Conservation (phyloP, 345 rosid genomes). For the Kernera saxatilis region DNA sequence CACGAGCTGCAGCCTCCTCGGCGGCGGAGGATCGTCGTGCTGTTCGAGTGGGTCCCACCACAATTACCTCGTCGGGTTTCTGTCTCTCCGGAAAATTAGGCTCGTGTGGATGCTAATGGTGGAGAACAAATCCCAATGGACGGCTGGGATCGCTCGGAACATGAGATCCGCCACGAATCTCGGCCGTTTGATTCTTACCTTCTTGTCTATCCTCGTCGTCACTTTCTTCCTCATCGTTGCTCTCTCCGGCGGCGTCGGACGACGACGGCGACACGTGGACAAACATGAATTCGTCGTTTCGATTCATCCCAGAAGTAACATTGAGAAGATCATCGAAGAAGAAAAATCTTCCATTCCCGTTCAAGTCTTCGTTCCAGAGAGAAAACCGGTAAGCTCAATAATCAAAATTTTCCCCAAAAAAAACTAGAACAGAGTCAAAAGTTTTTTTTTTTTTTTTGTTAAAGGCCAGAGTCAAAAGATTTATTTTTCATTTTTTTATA, state of each 20-base stretch:
- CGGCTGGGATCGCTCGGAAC: constrained; percentile 36
- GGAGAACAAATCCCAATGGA: constrained; percentile 41
- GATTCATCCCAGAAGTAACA: constrained; percentile 24
- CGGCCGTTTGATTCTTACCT: constrained; percentile 39
- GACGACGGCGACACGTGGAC: constrained; percentile 1
- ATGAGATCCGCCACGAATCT: constrained; percentile 47
- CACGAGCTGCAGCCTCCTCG: constrained; percentile 18
- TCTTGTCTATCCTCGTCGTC: constrained; percentile 42
- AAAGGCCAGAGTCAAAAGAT: not conserved
- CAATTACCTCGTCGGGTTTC: not conserved
- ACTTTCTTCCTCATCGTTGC: constrained; percentile 45
- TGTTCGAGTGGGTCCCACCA: constrained; percentile 25
- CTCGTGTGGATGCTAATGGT: constrained; percentile 38
- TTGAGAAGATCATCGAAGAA: constrained; percentile 18
- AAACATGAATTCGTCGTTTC: constrained; percentile 23
- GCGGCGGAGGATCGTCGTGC: constrained; percentile 3
- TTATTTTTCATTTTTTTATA: no score
- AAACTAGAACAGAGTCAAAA: not conserved
- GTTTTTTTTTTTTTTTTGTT: not conserved
- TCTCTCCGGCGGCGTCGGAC: constrained; percentile 23
- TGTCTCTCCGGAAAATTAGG: constrained; percentile 15
- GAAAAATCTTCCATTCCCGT: constrained; percentile 5
- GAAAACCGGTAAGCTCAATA: constrained; percentile 1
- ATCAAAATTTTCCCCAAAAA: not conserved
- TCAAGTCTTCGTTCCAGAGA: not conserved